These are phyloP conservation scores for Arctium minus DNA, from an alignment of 129 eudicot species.

Conservation along the genomic window DNA sequence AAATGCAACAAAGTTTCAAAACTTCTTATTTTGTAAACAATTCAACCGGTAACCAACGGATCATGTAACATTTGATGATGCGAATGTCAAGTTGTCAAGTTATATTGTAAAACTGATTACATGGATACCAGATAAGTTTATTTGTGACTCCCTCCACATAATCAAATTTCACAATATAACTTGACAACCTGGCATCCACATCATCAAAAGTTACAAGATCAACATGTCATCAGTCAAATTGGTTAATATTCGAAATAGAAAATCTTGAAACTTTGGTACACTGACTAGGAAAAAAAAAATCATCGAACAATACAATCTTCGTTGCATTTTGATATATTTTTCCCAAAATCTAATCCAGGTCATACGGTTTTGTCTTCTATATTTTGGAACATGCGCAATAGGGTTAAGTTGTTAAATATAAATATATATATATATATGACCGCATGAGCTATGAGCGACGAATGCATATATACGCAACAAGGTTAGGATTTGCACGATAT, in stretches of 20 bases:
- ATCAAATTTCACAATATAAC: neutral
- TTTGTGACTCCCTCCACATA: neutral
- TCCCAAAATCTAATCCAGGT: conserved; percentile 11
- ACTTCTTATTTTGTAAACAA: too few relatives aligned
- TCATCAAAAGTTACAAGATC: neutral
- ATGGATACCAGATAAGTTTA: too few relatives aligned
- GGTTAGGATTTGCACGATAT: neutral
- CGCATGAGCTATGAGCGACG: neutral
- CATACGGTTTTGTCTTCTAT: conserved; percentile 2
- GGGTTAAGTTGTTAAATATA: neutral
- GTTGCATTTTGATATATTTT: neutral
- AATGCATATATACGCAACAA: neutral
- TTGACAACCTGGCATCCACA: neutral
- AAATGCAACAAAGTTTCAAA: neutral
- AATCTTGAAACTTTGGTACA: too few relatives aligned
- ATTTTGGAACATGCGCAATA: neutral
- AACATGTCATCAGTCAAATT: neutral
- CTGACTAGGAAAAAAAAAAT: too few relatives aligned
- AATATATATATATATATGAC: neutral
- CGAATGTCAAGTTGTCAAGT: too few relatives aligned
- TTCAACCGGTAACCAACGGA: too few relatives aligned
- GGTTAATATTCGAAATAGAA: neutral
- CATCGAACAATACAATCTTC: neutral
- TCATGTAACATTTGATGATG: too few relatives aligned
- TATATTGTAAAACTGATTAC: too few relatives aligned